phyloP scores from a whole-genome alignment of 345 rosid genomes.

The Lepidium didymum region DNA sequence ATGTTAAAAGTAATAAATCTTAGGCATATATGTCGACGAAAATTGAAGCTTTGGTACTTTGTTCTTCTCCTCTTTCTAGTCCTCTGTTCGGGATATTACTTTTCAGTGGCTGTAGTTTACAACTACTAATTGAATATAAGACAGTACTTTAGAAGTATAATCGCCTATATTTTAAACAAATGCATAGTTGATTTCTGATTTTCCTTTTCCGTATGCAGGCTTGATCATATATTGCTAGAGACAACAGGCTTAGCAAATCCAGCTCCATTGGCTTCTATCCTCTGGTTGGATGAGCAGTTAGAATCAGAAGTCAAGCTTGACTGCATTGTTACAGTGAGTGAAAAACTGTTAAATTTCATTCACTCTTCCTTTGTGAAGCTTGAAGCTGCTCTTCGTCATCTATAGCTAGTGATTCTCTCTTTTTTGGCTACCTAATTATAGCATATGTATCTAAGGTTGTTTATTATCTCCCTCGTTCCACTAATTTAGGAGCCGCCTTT shows the following conservation, averaged over 20 bases:
- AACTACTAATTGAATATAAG: not conserved
- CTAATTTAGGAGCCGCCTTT: not conserved
- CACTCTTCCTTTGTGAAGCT: not conserved
- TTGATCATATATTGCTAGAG: slow-evolving; percentile 90
- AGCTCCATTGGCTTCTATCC: slow-evolving; percentile 86
- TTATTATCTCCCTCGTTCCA: not conserved
- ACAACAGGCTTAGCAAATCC: slow-evolving; percentile 99
- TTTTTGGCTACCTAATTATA: not conserved
- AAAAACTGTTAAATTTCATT: not conserved
- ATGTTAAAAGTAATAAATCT: not conserved
- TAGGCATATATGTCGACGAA: not conserved
- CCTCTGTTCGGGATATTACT: not conserved
- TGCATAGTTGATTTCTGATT: not conserved
- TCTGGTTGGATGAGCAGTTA: slow-evolving; percentile 94
- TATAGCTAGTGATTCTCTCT: not conserved
- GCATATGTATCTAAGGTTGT: not conserved
- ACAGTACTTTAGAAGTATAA: not conserved
- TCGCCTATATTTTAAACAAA: not conserved
- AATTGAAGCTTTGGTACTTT: not conserved
- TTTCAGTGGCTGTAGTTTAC: not conserved
- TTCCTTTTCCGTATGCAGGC: slow-evolving; percentile 34
- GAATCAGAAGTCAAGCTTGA: slow-evolving; percentile 89
- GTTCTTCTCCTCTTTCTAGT: not conserved
- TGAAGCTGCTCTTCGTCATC: not conserved
- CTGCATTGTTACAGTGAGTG: slow-evolving; percentile 77